Evolutionary conservation across 805 yeast genomes (phyloP).

Genomic region (Lachancea nothofagi): DNA sequence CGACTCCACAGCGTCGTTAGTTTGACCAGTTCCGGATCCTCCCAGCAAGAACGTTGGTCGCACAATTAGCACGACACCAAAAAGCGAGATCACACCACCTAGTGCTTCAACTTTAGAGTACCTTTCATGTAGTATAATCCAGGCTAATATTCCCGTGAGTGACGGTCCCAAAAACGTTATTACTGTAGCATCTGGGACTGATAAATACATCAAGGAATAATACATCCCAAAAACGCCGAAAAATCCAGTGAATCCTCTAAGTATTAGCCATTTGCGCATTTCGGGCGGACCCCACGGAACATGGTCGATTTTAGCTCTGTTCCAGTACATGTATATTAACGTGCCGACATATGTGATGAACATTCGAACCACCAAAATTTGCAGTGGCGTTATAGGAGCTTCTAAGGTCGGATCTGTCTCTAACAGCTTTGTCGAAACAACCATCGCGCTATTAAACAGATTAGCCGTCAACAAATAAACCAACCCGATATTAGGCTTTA

Average conservation of each 20-base stretch:
- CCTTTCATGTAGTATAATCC: constrained; percentile 57
- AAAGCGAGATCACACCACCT: constrained; percentile 62
- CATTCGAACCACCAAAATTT: constrained; percentile 76
- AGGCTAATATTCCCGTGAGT: constrained; percentile 69
- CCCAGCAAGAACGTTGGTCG: constrained; percentile 73
- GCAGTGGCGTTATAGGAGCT: constrained; percentile 66
- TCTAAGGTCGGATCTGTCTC: constrained; percentile 56
- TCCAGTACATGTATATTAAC: constrained; percentile 46
- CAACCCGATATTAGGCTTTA: constrained; percentile 46
- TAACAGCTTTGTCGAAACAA: constrained; percentile 66
- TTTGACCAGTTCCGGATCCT: constrained; percentile 9
- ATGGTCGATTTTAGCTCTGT: constrained; percentile 41
- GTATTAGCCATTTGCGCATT: constrained; percentile 45
- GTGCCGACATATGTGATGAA: constrained; percentile 59
- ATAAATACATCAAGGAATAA: constrained; percentile 64
- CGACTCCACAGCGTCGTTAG: constrained; percentile 40
- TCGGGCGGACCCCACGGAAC: constrained; percentile 68
- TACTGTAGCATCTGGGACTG: constrained; percentile 76
- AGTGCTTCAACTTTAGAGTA: constrained; percentile 61
- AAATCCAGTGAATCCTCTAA: constrained; percentile 71
- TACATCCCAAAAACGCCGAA: constrained; percentile 77
- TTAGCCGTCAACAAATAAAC: constrained; percentile 55
- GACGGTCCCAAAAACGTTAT: constrained; percentile 76
- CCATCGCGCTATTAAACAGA: constrained; percentile 72
- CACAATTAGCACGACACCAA: constrained; percentile 77